Evolutionary conservation across 805 yeast genomes (phyloP), one percentile per base, ranked within the genome.

Genomic region (Maudiozyma serrabonitensis): DNA sequence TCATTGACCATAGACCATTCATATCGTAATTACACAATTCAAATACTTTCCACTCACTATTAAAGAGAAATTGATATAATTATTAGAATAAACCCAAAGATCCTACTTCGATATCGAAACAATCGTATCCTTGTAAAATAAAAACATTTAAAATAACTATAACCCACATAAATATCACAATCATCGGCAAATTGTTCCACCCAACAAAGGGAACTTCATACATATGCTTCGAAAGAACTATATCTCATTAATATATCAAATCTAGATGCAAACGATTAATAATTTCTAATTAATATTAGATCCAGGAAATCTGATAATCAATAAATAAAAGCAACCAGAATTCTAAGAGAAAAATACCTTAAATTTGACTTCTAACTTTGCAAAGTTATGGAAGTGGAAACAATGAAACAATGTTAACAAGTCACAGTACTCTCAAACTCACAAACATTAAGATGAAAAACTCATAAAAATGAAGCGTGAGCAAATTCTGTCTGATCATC

Each of bases 331-430:
- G 15, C 21, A 43, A 32, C 16, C 41, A 48, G 25, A 44, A 45
- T 47, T 43, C 41, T 50, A 51, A 51, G 55, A 54, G 55, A 54
- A 47, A 28, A 46, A 28, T 32, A 52, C 57, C 62, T 59, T 51
- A 53, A 51, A 51, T 57, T 51, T 50, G 56, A 49, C 45, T 35
- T 13, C 41, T 45, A 31, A 39, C 46, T 40, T 45, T 38, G 51
- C 61, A 55, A 52, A 58, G 60, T 62, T 64, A 64, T 64, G 64
- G 68, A 50, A 51, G 59, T 41, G 59, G 56, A 59, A 62, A 57
- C 56, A 41, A 51, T 57, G 62, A 55, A 53, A 52, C 54, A 44
- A 43, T 41, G 41, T 21, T 11, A 49, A 39, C 21, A 45, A 47
- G 47, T 43, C 62, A 57, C 62, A 59, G 62, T 45, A 48, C 42